A percentile compares a stretch with the other conserved stretches of the same genome.
These are phyloP conservation scores for Fraxinus anomala DNA, from an alignment of 257 asterid species.

Conservation along the genomic window DNA sequence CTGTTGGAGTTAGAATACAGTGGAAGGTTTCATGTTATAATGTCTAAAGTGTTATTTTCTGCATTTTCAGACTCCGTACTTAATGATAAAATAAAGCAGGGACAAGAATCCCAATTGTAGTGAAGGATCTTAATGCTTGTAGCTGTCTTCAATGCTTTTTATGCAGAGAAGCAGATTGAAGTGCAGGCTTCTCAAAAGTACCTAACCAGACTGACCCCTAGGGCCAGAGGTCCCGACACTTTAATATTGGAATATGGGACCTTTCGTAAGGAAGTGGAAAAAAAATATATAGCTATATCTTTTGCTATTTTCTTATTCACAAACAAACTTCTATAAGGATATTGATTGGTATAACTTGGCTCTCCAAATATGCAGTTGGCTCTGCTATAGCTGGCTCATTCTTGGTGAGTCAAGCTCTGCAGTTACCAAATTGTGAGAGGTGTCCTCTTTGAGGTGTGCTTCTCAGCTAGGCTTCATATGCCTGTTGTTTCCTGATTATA, in stretches of 20 bases:
- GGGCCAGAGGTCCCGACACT: constrained; percentile 58
- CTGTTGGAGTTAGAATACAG: constrained; percentile 2
- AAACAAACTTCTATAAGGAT: constrained; percentile 21
- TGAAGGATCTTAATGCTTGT: constrained; percentile 57
- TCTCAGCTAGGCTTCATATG: constrained; percentile 55
- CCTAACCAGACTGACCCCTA: constrained; percentile 65
- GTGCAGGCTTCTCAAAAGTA: constrained; percentile 66
- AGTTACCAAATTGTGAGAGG: constrained; percentile 71
- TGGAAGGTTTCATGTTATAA: neutral
- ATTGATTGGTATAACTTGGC: constrained; percentile 45
- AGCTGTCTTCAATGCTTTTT: constrained; percentile 88
- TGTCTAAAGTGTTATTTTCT: neutral
- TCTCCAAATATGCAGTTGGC: constrained; percentile 82
- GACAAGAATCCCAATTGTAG: constrained; percentile 14
- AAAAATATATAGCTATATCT: neutral
- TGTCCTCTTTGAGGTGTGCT: constrained; percentile 93
- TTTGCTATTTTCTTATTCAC: constrained; percentile 31
- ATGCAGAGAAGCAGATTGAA: constrained; percentile 86
- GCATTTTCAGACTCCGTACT: neutral
- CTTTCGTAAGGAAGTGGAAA: constrained; percentile 49
- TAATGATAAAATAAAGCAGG: neutral
- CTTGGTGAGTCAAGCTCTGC: constrained; percentile 72
- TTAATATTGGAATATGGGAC: constrained; percentile 57
- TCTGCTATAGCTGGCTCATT: constrained; percentile 60
- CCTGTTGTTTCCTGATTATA: constrained; percentile 37